phyloP scores from a whole-genome alignment of 1,284 basidiomycete species.

The Pseudozyma sp. region DNA sequence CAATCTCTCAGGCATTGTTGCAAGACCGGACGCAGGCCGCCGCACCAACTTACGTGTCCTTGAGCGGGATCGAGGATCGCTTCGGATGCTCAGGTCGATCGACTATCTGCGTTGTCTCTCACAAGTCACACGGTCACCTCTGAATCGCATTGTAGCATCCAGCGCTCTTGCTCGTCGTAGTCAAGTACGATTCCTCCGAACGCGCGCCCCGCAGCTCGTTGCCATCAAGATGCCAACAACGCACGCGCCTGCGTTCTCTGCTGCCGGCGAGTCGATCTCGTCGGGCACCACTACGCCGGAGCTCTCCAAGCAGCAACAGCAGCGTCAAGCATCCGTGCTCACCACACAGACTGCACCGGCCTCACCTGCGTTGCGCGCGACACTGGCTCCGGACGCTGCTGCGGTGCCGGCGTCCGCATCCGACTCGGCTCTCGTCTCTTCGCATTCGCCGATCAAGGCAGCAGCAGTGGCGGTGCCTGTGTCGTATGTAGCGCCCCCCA shows the following conservation, averaged over 20 bases:
- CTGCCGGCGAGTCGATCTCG: conserved; percentile 8
- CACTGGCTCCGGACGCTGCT: conserved; percentile 6
- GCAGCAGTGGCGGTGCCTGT: conserved; percentile 3
- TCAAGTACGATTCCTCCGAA: too few relatives aligned
- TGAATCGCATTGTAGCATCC: neutral
- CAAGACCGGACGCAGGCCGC: too few relatives aligned
- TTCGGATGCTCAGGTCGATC: conserved; percentile 12
- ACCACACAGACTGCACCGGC: conserved; percentile 29
- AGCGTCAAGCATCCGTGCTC: conserved; percentile 32
- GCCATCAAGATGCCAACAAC: conserved; percentile 4
- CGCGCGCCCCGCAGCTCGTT: neutral
- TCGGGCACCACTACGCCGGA: conserved; percentile 11
- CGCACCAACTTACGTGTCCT: too few relatives aligned
- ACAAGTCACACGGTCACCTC: conserved; percentile 1
- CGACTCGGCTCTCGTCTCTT: conserved; percentile 21
- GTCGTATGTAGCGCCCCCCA: conserved; percentile 44
- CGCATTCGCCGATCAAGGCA: conserved; percentile 1
- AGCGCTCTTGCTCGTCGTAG: too few relatives aligned
- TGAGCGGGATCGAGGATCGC: neutral
- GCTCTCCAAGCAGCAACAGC: conserved; percentile 15
- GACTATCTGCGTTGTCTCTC: neutral
- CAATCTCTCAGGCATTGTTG: too few relatives aligned
- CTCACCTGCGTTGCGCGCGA: conserved; percentile 14
- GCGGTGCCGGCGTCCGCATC: conserved; percentile 24
- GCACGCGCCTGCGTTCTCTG: neutral